Conservation (phyloP, 1,284 basidiomycete genomes). For the Singerocomus inundabilis region DNA sequence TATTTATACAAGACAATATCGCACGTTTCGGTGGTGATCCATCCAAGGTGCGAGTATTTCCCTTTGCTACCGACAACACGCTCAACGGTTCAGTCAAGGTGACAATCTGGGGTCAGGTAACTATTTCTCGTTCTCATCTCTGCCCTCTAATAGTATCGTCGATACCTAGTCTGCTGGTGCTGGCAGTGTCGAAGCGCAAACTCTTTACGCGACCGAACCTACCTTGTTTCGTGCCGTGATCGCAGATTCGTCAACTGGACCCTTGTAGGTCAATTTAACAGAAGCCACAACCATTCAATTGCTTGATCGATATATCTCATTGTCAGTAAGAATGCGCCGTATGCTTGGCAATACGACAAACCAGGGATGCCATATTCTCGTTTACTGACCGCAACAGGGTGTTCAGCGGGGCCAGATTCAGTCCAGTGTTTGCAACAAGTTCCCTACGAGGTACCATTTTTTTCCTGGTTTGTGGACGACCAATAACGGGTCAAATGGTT, state of each 20-base stretch:
- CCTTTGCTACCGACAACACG: not conserved
- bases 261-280: slow-evolving; percentile 14
- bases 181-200: slow-evolving; percentile 20
- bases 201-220: slow-evolving; percentile 12
- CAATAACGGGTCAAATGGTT: not conserved
- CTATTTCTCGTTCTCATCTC: not conserved
- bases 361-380: slow-evolving; percentile 53
- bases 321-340: slow-evolving; percentile 53
- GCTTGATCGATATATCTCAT: not conserved
- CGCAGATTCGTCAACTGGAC: slow-evolving; percentile 23
- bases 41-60: slow-evolving; percentile 39
- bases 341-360: slow-evolving; percentile 51
- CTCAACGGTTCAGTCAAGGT: slow-evolving; percentile 10
- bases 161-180: slow-evolving; percentile 18
- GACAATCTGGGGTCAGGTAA: slow-evolving; percentile 25
- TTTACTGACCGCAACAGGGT: slow-evolving; percentile 47
- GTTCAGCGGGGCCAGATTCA: slow-evolving; percentile 40
- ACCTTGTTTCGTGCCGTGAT: slow-evolving; percentile 22
- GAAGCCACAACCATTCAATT: not conserved
- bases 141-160: not conserved
- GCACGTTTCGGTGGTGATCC: slow-evolving; percentile 64
- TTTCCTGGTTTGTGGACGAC: not conserved
- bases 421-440: slow-evolving; percentile 35
- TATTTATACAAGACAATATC: slow-evolving; percentile 63
- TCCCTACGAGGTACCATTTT: slow-evolving; percentile 17